These are phyloP conservation scores for Poronia punctata DNA, from an alignment of 495 filamentous ascomycete species.

Conservation along the genomic window DNA sequence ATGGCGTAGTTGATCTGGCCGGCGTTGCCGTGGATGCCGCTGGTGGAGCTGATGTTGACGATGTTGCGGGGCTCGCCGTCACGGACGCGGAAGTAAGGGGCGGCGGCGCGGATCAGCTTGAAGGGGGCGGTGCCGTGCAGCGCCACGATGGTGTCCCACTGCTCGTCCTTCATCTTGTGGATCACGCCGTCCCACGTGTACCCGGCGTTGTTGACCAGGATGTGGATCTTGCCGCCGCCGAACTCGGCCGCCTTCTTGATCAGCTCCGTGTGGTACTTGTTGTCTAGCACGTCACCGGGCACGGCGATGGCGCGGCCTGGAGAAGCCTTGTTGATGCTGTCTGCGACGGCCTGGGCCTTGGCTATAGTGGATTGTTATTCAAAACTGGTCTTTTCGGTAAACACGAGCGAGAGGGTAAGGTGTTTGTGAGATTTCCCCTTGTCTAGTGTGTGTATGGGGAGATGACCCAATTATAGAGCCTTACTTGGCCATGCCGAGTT, in stretches of 20 bases:
- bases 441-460: not conserved
- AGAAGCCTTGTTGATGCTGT: constrained; percentile 54
- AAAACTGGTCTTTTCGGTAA: too few relatives aligned
- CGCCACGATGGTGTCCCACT: constrained; percentile 80
- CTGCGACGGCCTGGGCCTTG: constrained; percentile 57
- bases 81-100: constrained; percentile 79
- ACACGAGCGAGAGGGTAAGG: too few relatives aligned
- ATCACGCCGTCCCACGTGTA: constrained; percentile 88
- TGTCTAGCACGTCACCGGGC: constrained; percentile 64
- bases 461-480: not conserved
- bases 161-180: constrained; percentile 87
- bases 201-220: constrained; percentile 83
- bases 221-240: constrained; percentile 78
- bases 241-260: constrained; percentile 71
- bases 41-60: constrained; percentile 75
- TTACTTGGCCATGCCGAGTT: not conserved
- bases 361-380: constrained; percentile 16
- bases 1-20: constrained; percentile 82
- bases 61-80: constrained; percentile 72
- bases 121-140: constrained; percentile 80
- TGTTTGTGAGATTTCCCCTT: too few relatives aligned
- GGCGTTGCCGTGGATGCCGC: constrained; percentile 74
- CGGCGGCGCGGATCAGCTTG: constrained; percentile 68
- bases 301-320: constrained; percentile 62
- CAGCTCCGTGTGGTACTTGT: constrained; percentile 56